A percentile compares a stretch with the other conserved stretches of the same genome.
phyloP scores from a whole-genome alignment of 108 stramenopile species.

The Skeletonema marinoi region DNA sequence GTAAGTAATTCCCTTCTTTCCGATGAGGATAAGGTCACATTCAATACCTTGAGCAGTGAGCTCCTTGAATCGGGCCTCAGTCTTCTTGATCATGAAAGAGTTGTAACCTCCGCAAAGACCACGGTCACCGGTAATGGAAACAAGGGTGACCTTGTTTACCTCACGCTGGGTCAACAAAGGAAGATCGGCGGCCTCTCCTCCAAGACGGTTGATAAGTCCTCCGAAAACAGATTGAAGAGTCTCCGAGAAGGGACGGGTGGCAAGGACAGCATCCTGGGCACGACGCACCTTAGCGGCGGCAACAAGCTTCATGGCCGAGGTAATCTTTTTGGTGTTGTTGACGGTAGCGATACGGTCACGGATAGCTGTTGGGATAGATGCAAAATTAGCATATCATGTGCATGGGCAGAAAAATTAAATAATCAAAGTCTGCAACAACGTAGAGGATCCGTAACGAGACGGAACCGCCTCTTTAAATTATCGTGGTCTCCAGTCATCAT shows the following conservation, averaged over 20 bases:
- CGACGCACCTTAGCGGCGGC: slow-evolving; percentile 97
- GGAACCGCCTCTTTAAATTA: not conserved
- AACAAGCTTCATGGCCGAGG: slow-evolving; percentile 98
- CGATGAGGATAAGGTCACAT: slow-evolving; percentile 86
- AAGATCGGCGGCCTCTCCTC: slow-evolving; percentile 86
- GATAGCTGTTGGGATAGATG: slow-evolving; percentile 59
- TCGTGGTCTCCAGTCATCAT: not conserved
- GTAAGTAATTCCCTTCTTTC: slow-evolving; percentile 92
- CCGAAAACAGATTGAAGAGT: slow-evolving; percentile 95
- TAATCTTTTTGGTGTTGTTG: slow-evolving; percentile 92
- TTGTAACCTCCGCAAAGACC: slow-evolving; percentile 98
- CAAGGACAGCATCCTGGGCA: slow-evolving; percentile 95
- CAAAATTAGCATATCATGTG: not conserved
- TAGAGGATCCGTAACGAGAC: not conserved
- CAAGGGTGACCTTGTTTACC: slow-evolving; percentile 94
- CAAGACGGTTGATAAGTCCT: slow-evolving; percentile 85
- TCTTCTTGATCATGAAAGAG: slow-evolving; percentile 96
- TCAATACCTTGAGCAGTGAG: slow-evolving; percentile 85
- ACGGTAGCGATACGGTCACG: slow-evolving; percentile 91
- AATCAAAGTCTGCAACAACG: too few species aligned
- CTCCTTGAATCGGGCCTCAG: slow-evolving; percentile 86
- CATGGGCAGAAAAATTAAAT: not conserved
- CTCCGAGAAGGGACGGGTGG: slow-evolving; percentile 95
- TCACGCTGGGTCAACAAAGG: slow-evolving; percentile 94
- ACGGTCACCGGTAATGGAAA: slow-evolving; percentile 91